Evolutionary conservation across 768 basidiomycete species (phyloP).

Genomic region (Boletus vermiculosoides): DNA sequence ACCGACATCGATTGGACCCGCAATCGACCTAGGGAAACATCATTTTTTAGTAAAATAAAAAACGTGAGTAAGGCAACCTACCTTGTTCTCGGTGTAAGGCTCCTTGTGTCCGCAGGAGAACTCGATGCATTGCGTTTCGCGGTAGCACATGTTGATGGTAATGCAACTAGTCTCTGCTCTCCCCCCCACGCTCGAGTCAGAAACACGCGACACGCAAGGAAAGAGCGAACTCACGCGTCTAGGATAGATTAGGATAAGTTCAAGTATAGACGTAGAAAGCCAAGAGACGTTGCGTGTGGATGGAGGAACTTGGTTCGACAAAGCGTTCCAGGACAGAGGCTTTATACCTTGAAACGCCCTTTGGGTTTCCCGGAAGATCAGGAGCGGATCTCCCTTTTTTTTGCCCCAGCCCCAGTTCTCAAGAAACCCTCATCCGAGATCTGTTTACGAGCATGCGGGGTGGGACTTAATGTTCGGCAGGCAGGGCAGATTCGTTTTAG

Average conservation of each 20-base stretch:
- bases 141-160: slow-evolving; percentile 41
- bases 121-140: slow-evolving; percentile 37
- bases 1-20: slow-evolving; percentile 39
- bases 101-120: slow-evolving; percentile 41
- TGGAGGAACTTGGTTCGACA: background rate
- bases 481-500: slow-evolving; percentile 7
- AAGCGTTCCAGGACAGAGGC: slow-evolving; percentile 2
- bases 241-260: slow-evolving; percentile 24
- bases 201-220: background rate
- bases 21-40: slow-evolving; percentile 42
- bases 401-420: slow-evolving; percentile 6
- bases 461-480: slow-evolving; percentile 20
- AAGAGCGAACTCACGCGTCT: slow-evolving; percentile 15
- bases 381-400: background rate
- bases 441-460: slow-evolving; percentile 10
- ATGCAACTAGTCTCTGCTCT: slow-evolving; percentile 11
- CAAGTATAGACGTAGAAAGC: slow-evolving; percentile 4
- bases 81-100: slow-evolving; percentile 32
- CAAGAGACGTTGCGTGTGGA: background rate
- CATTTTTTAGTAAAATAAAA: slow-evolving; percentile 1
- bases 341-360: slow-evolving; percentile 22
- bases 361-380: slow-evolving; percentile 4
- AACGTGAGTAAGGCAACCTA: slow-evolving; percentile 18
- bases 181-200: slow-evolving; percentile 7
- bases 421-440: slow-evolving; percentile 12